phyloP scores from a whole-genome alignment of 805 yeast genomes.

The Hanseniaspora osmophila region DNA sequence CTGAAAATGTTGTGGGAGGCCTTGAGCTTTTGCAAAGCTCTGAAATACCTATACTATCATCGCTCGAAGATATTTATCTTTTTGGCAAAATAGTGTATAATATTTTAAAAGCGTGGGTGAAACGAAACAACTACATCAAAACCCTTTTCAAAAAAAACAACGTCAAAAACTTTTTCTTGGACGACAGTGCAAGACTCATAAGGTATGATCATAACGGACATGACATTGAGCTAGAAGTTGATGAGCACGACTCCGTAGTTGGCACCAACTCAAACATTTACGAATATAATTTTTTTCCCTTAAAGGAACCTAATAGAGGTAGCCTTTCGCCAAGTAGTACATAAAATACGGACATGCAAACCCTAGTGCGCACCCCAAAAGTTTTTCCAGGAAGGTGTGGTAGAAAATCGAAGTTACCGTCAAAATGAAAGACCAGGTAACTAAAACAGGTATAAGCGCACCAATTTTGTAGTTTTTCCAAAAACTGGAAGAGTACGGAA shows the following conservation, averaged over 20 bases:
- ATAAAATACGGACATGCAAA: conserved; percentile 34
- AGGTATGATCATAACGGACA: not conserved
- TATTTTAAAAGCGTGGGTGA: conserved; percentile 1
- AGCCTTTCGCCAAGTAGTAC: conserved; percentile 21
- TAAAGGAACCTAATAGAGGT: not conserved
- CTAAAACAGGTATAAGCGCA: conserved; percentile 9
- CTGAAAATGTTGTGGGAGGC: conserved; percentile 11
- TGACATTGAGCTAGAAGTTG: not conserved
- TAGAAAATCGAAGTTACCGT: conserved; percentile 69
- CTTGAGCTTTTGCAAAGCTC: not conserved
- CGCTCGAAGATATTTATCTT: conserved; percentile 12
- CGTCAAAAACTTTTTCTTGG: not conserved
- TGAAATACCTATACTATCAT: conserved; percentile 11
- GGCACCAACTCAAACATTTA: not conserved
- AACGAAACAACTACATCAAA: not conserved
- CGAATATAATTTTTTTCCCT: not conserved
- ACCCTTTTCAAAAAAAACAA: not conserved
- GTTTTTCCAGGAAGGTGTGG: conserved; percentile 64
- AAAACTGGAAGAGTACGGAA: conserved; percentile 1
- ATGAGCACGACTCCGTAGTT: not conserved
- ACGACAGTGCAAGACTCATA: not conserved
- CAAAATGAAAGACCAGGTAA: conserved; percentile 42
- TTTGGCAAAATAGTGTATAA: conserved; percentile 18
- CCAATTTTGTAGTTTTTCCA: conserved; percentile 8
- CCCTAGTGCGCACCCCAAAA: conserved; percentile 56